Evolutionary conservation across 352 stramenopile species (phyloP), one percentile per base, ranked within the genome.

Genomic region (Peronospora destructor): DNA sequence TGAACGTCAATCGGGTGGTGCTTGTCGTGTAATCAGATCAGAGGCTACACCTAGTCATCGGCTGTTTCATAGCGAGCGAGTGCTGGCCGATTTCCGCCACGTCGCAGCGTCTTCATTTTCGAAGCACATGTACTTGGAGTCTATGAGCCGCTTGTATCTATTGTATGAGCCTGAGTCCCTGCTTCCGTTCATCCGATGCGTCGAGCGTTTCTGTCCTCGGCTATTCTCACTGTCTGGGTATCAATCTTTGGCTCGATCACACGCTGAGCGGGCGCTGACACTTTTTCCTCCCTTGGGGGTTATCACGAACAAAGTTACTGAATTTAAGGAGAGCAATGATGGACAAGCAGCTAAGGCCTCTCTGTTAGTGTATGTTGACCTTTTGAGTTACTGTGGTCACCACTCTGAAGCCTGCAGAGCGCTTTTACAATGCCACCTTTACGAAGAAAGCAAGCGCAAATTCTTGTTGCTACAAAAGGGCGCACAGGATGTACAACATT

Each of bases 91-190:
- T 51, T 92, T 85, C 56, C 76, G 75, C 30, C 57, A 73, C 50
- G 76, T 77, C 19, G 61, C 70, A 19, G 66, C 77, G 2, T 86
- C 75, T 37, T 87, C 76, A 1, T 89, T 87, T 42, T 87, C 78
- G 32, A 90, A 90, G 60, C 79, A 92, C 64, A 84, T 92, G 75
- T 94, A 94, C 52, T 66, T 94, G 42, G 83, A 94, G 56, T 86
- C 71, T 2, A 85, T 91, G 72, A 71, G 64, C 26, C 76, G 83
- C 1, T 59, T 94, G 49, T 91, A 90, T 53, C 47, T 87, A n/a
- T 55, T 88, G 25, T 76, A 94, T 21, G 66, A 84, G 35, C 76
- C 83, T 4, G 36, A 33, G 12, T 58, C 61, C 16, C 42, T 91
- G 25, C 51, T 85, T 47, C 45, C 68, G 21, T 91, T 94, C 43